Percentiles rank a stretch among this genome's conserved stretches.
phyloP scores from a whole-genome alignment of 768 basidiomycete species.

The Rhodosporidiobolus odoratus region DNA sequence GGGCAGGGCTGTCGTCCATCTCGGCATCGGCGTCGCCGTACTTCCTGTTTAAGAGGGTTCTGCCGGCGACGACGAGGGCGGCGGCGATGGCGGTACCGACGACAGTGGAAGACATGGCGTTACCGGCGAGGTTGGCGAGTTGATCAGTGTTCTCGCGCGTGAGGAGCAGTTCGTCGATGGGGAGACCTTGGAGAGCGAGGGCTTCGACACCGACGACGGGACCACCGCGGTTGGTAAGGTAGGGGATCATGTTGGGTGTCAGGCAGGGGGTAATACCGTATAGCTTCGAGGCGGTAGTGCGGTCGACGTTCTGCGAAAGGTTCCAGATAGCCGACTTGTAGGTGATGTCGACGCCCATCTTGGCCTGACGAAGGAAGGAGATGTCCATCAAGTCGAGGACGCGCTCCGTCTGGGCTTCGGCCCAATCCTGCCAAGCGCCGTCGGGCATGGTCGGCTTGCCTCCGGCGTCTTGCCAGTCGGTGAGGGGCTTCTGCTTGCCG shows the following conservation, averaged over 20 bases:
- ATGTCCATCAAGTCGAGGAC: constrained; percentile 97
- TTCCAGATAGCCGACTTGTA: constrained; percentile 69
- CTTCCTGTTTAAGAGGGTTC: constrained; percentile 11
- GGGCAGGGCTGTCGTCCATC: constrained; percentile 58
- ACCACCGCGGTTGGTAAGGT: constrained; percentile 89
- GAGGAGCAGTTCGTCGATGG: constrained; percentile 80
- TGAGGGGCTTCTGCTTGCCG: constrained; percentile 76
- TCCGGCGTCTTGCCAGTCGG: constrained; percentile 74
- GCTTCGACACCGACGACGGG: constrained; percentile 93
- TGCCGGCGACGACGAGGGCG: constrained; percentile 62
- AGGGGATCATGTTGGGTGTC: constrained; percentile 94
- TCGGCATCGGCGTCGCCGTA: constrained; percentile 45
- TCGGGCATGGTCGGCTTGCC: constrained; percentile 72
- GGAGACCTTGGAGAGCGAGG: constrained; percentile 86
- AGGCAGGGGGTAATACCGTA: constrained; percentile 71
- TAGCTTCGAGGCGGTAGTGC: constrained; percentile 72
- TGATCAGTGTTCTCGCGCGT: constrained; percentile 92
- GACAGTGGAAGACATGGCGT: constrained; percentile 96
- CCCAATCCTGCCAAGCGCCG: constrained; percentile 93
- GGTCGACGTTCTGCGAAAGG: constrained; percentile 91
- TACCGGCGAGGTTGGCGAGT: constrained; percentile 86
- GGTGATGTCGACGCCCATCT: constrained; percentile 71
- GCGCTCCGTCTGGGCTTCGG: constrained; percentile 80
- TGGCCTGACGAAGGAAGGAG: constrained; percentile 71
- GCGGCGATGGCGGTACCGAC: constrained; percentile 84